Evolutionary conservation across 169 alveolate species (phyloP).

Genomic region (Theileria luwenshuni): DNA sequence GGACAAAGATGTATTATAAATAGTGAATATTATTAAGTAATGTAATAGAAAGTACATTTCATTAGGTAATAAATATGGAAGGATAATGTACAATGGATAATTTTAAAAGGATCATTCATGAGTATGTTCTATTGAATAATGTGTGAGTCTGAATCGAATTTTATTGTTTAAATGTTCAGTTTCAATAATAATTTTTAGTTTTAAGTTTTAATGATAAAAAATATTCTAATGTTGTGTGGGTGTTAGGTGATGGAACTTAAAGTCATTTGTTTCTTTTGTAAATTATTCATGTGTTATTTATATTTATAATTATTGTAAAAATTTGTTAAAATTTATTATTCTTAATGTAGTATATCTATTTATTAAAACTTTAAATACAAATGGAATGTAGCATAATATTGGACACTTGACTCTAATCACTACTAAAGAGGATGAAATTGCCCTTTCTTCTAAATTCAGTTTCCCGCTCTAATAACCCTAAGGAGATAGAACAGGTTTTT

Average conservation of each 20-base stretch:
- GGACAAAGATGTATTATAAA: background rate
- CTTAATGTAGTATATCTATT: background rate
- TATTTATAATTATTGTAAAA: background rate
- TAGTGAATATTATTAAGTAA: background rate
- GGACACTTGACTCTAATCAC: too few species aligned
- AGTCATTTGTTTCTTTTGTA: background rate
- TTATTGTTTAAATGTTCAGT: too few species aligned
- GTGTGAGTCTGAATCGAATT: background rate
- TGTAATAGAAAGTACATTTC: background rate
- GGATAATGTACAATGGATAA: too few species aligned
- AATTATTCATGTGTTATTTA: background rate
- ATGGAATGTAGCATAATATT: background rate
- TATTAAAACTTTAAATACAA: slow-evolving; percentile 8
- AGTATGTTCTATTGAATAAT: background rate
- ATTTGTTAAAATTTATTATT: background rate
- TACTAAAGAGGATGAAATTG: slow-evolving; percentile 25
- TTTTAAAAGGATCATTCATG: background rate
- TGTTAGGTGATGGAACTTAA: background rate
- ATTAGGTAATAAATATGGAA: background rate
- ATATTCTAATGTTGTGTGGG: background rate
- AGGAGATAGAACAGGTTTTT: slow-evolving; percentile 53
- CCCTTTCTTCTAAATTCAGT: slow-evolving; percentile 60
- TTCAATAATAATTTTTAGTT: too few species aligned
- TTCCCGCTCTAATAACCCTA: slow-evolving; percentile 21
- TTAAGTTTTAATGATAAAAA: too few species aligned